phyloP scores from a whole-genome alignment of 257 asterid species.

The Coffea canephora region DNA sequence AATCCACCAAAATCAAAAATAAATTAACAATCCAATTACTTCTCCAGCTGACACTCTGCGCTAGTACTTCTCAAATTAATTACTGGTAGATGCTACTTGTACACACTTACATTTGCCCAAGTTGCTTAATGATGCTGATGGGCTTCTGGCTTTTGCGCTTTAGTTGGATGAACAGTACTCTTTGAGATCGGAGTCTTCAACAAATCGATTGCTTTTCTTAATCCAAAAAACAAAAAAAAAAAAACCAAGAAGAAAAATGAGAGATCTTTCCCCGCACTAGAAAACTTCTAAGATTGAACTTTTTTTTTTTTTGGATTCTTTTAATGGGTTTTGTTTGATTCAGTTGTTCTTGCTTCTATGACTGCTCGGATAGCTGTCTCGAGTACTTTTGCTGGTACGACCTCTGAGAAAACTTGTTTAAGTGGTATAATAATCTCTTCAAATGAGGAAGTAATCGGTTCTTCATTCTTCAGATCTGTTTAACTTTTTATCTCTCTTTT shows the following conservation, averaged over 20 bases:
- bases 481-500: background rate
- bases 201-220: too few species aligned
- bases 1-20: too few species aligned
- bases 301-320: background rate
- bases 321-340: constrained; percentile 18
- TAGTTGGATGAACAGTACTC: constrained; percentile 5
- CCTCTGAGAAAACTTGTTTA: constrained; percentile 20
- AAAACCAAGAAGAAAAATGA: background rate
- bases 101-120: background rate
- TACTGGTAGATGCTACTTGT: background rate
- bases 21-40: too few species aligned
- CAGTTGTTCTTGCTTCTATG: constrained; percentile 72
- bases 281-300: constrained; percentile 39
- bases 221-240: constrained; percentile 8
- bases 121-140: background rate
- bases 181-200: constrained; percentile 40
- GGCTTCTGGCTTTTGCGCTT: constrained; percentile 1
- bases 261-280: constrained; percentile 17
- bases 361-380: constrained; percentile 46
- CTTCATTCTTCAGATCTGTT: background rate
- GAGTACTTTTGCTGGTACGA: constrained; percentile 54
- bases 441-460: background rate
- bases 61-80: too few species aligned
- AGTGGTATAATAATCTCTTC: background rate
- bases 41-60: too few species aligned